These are phyloP conservation scores for Phellopilus nigrolimitatus DNA, from an alignment of 1,284 basidiomycete genomes.

Conservation along the genomic window DNA sequence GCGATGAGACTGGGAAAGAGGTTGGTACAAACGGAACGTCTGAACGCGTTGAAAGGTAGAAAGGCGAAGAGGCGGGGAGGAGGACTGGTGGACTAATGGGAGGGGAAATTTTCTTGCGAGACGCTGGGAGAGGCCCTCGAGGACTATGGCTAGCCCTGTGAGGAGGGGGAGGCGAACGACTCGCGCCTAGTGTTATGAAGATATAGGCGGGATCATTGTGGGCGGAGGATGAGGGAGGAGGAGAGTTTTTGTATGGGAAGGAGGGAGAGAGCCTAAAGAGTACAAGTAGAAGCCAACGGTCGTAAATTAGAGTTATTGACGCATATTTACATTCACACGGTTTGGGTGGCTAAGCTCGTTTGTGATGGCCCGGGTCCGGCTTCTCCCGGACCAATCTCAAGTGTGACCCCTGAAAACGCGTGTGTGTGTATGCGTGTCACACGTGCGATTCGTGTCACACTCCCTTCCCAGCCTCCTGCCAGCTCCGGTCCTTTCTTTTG, in stretches of 20 bases:
- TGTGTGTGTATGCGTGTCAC: no score
- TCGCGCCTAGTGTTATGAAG: conserved; percentile 12
- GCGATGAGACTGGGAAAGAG: neutral
- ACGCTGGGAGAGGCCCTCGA: neutral
- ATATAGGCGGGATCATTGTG: conserved; percentile 11
- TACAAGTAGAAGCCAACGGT: no score
- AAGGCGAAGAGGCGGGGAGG: neutral
- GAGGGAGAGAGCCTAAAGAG: conserved; percentile 4
- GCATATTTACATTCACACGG: no score
- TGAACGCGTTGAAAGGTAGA: neutral
- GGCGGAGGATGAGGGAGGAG: neutral
- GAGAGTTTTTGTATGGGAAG: neutral
- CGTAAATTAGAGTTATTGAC: no score
- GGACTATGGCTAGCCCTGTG: neutral
- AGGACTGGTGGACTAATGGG: neutral
- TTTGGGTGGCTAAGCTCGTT: no score
- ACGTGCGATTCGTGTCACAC: no score
- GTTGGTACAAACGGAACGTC: neutral
- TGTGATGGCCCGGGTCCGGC: no score
- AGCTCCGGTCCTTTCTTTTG: no score
- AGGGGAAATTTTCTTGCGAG: neutral
- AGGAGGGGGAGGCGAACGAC: neutral
- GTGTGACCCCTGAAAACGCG: no score
- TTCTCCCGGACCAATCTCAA: no score
- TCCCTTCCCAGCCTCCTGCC: no score